Evolutionary conservation across 2,329 filamentous ascomycete species (phyloP).

Genomic region (Cladophialophora immunda): DNA sequence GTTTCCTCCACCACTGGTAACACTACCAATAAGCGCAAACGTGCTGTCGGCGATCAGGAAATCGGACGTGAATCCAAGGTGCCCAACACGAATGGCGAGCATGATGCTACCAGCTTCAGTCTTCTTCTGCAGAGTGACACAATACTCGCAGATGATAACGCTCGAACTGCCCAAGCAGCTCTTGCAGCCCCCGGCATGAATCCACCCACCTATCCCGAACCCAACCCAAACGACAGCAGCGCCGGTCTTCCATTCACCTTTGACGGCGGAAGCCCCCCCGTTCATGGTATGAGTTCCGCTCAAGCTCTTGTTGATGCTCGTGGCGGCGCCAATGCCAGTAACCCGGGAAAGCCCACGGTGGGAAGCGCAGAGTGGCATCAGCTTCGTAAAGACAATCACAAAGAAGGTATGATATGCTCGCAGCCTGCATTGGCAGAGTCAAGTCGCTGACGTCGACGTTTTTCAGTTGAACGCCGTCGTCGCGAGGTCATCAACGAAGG

Average conservation of each 20-base stretch:
- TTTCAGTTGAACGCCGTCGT: slow-evolving; percentile 87
- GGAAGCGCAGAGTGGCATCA: slow-evolving; percentile 98
- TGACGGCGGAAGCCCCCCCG: slow-evolving; percentile 41
- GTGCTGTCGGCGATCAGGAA: slow-evolving; percentile 36
- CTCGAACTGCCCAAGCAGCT: slow-evolving; percentile 57
- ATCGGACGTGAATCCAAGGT: slow-evolving; percentile 33
- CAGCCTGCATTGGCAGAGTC: not conserved
- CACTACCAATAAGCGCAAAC: slow-evolving; percentile 41
- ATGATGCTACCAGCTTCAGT: slow-evolving; percentile 52
- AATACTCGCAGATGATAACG: slow-evolving; percentile 53
- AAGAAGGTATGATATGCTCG: slow-evolving; percentile 77
- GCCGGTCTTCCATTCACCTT: slow-evolving; percentile 33
- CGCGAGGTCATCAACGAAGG: slow-evolving; percentile 99
- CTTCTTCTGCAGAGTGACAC: slow-evolving; percentile 59
- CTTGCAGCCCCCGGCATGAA: slow-evolving; percentile 53
- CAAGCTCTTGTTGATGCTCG: slow-evolving; percentile 49
- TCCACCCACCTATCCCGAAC: slow-evolving; percentile 55
- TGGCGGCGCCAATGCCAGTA: slow-evolving; percentile 37
- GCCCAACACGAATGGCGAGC: slow-evolving; percentile 38
- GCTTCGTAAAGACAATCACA: slow-evolving; percentile 95
- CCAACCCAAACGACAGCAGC: slow-evolving; percentile 48
- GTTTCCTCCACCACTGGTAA: slow-evolving; percentile 13
- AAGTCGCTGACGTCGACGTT: slow-evolving; percentile 17
- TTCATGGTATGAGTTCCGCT: slow-evolving; percentile 28
- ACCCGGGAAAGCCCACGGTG: slow-evolving; percentile 77